These are phyloP conservation scores for Digitaria exilis DNA, from an alignment of 202 grass and related monocot species.

Conservation along the genomic window DNA sequence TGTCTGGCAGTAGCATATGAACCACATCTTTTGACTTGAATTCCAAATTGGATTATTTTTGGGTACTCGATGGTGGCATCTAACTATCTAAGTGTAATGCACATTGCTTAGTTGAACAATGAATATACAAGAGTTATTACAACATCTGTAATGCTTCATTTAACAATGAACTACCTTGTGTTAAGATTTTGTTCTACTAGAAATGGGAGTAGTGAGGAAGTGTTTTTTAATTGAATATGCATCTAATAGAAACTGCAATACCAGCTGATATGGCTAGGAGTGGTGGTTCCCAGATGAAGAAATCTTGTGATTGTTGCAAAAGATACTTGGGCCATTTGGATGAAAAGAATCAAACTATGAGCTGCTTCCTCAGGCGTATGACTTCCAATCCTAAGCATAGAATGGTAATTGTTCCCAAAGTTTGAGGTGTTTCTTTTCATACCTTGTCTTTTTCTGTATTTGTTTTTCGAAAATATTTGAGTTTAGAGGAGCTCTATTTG, in stretches of 20 bases:
- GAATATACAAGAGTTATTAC: neutral
- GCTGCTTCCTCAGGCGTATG: constrained; percentile 43
- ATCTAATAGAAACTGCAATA: constrained; percentile 17
- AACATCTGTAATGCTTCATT: neutral
- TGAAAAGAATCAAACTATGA: constrained; percentile 33
- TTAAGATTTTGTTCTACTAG: neutral
- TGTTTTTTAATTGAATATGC: neutral
- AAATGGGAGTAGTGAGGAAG: neutral
- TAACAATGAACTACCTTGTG: neutral
- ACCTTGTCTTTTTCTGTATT: neutral
- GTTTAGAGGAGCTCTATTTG: neutral
- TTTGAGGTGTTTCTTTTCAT: neutral
- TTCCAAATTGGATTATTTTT: neutral
- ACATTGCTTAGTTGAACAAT: neutral
- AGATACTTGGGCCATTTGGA: constrained; percentile 37
- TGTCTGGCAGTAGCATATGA: neutral
- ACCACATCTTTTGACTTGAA: neutral
- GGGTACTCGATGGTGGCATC: neutral
- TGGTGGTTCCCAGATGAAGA: constrained; percentile 18
- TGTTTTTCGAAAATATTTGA: neutral
- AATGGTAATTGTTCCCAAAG: constrained; percentile 28
- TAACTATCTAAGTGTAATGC: neutral
- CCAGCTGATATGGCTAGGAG: constrained; percentile 11
- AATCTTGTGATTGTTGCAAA: constrained; percentile 24
- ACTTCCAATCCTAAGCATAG: neutral